Conservation (phyloP, 106 monocot species). For the Acorus calamus region DNA sequence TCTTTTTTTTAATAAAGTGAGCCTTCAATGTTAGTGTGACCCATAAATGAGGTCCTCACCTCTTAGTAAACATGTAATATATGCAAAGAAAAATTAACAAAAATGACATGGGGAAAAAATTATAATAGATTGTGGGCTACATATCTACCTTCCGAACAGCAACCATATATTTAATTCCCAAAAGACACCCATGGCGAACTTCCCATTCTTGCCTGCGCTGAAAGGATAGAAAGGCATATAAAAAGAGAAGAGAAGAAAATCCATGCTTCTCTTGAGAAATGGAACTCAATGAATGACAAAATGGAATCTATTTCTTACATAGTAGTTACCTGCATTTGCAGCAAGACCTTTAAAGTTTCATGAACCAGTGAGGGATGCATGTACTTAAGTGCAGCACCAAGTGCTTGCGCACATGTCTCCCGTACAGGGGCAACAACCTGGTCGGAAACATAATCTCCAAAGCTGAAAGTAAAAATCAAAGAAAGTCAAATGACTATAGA, state of each 20-base stretch:
- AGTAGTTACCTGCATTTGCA: conserved; percentile 81
- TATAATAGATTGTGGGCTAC: too few relatives aligned
- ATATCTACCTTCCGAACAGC: conserved; percentile 61
- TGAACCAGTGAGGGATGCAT: conserved; percentile 85
- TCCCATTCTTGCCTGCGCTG: conserved; percentile 99
- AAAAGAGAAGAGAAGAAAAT: conserved; percentile 12
- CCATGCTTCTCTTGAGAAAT: too few relatives aligned
- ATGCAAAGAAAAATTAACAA: too few relatives aligned
- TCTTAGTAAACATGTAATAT: too few relatives aligned
- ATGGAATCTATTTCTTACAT: not conserved
- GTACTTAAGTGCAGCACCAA: conserved; percentile 84
- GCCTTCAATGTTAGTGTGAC: too few relatives aligned
- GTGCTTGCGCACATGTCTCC: conserved; percentile 95
- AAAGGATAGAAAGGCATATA: conserved; percentile 25
- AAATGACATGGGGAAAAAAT: too few relatives aligned
- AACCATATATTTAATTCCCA: conserved; percentile 90
- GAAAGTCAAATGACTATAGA: too few relatives aligned
- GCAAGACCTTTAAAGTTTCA: conserved; percentile 68
- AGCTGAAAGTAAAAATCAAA: conserved; percentile 31
- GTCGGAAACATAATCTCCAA: conserved; percentile 97
- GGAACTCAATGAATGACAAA: too few relatives aligned
- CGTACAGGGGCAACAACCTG: conserved; percentile 98
- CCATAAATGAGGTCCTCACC: too few relatives aligned
- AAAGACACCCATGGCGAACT: conserved; percentile 92
- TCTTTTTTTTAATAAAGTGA: too few relatives aligned